Conservation (phyloP, 768 basidiomycete genomes). For the Strobilomyces confusus region DNA sequence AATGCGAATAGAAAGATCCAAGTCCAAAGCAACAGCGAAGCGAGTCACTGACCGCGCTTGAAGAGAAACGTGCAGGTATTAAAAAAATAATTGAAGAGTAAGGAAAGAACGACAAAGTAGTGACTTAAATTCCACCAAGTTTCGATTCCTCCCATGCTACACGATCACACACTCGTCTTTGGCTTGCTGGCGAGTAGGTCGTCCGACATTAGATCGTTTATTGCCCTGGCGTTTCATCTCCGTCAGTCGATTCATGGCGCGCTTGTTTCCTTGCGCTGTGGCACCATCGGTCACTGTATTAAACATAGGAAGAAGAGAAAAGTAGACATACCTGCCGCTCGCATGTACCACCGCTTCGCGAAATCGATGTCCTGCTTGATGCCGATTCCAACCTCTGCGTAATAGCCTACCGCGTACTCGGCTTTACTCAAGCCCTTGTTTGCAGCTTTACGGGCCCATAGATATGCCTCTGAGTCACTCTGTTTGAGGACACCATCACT, state of each 20-base stretch:
- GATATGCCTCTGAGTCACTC: constrained; percentile 96
- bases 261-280: constrained; percentile 94
- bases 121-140: constrained; percentile 10
- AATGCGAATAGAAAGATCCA: constrained; percentile 3
- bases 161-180: constrained; percentile 90
- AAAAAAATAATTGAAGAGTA: constrained; percentile 1
- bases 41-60: constrained; percentile 6
- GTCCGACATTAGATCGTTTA: constrained; percentile 69
- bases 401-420: constrained; percentile 98
- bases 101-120: background rate
- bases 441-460: constrained; percentile 95
- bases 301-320: background rate
- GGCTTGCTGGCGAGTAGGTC: constrained; percentile 91
- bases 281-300: background rate
- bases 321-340: constrained; percentile 80
- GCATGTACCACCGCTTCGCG: constrained; percentile 98
- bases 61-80: constrained; percentile 12
- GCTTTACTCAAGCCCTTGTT: constrained; percentile 97
- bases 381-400: constrained; percentile 96
- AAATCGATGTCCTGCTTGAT: constrained; percentile 94
- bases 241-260: constrained; percentile 92
- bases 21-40: constrained; percentile 4
- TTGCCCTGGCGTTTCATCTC: constrained; percentile 91
- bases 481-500: constrained; percentile 95
- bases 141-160: constrained; percentile 28